Conservation (phyloP, 2,329 filamentous ascomycete species). For the Trichothecium sympodiale region DNA sequence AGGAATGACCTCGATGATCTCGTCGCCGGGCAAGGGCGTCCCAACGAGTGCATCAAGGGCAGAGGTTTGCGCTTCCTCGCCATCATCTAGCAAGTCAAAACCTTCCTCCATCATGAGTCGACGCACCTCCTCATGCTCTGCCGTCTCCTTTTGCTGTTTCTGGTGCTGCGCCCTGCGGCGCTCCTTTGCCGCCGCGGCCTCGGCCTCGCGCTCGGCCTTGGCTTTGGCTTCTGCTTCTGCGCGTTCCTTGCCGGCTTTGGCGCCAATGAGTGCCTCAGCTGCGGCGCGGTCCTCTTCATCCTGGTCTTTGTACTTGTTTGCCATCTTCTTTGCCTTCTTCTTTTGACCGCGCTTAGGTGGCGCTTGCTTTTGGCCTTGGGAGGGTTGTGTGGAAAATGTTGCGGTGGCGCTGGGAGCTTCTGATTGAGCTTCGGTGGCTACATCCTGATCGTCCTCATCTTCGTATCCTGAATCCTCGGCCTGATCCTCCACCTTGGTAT, state of each 20-base stretch:
- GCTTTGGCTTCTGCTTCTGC: conserved; percentile 57
- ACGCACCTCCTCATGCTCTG: conserved; percentile 63
- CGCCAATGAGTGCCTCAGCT: conserved; percentile 79
- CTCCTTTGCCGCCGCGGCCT: conserved; percentile 59
- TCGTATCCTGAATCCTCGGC: conserved; percentile 8
- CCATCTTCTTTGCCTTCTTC: conserved; percentile 76
- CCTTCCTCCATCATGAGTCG: conserved; percentile 48
- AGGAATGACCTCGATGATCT: conserved; percentile 58
- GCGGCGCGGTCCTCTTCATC: conserved; percentile 85
- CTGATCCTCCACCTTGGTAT: conserved; percentile 1
- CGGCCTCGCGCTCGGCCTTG: conserved; percentile 56
- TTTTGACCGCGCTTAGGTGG: conserved; percentile 60
- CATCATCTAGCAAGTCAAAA: conserved; percentile 48
- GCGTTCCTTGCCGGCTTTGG: conserved; percentile 53
- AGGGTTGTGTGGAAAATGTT: conserved; percentile 6
- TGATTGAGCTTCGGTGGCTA: conserved; percentile 7
- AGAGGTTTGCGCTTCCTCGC: conserved; percentile 40
- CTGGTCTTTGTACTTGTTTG: conserved; percentile 83
- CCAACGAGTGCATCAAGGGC: conserved; percentile 65
- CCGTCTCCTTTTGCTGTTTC: conserved; percentile 62
- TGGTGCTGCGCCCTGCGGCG: conserved; percentile 73
- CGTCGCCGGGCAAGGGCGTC: conserved; percentile 68
- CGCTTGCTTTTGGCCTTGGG: conserved; percentile 36
- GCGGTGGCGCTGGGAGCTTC: conserved; percentile 9
- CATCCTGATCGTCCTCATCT: conserved; percentile 8